phyloP scores from a whole-genome alignment of 192 early-diverging fungal genomes.

The Backusella tuberculispora region DNA sequence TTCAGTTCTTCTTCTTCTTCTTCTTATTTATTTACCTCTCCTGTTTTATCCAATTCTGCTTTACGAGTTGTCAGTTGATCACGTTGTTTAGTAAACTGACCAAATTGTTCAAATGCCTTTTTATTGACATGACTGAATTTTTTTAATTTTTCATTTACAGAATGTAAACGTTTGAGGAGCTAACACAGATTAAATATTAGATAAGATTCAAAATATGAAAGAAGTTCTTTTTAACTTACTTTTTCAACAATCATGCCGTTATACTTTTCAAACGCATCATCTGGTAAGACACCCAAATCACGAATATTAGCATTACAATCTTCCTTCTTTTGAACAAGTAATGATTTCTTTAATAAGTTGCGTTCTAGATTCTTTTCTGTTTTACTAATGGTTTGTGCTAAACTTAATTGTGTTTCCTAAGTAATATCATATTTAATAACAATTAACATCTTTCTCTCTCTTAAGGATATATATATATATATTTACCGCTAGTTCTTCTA shows the following conservation, averaged over 20 bases:
- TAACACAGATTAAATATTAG: neutral
- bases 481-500: constrained; percentile 24
- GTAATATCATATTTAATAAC: neutral
- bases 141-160: constrained; percentile 84
- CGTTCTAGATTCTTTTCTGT: constrained; percentile 72
- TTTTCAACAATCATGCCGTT: constrained; percentile 47
- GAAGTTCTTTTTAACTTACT: constrained; percentile 40
- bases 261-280: constrained; percentile 86
- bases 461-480: neutral
- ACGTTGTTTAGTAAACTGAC: constrained; percentile 89
- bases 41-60: constrained; percentile 86
- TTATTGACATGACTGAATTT: constrained; percentile 97
- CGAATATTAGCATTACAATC: constrained; percentile 86
- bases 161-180: constrained; percentile 70
- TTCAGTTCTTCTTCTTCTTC: neutral
- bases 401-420: constrained; percentile 7
- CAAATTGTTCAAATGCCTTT: constrained; percentile 98
- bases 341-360: constrained; percentile 69
- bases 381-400: constrained; percentile 33
- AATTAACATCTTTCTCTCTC: no score
- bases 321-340: constrained; percentile 85
- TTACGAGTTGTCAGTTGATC: constrained; percentile 83
- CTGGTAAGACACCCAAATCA: constrained; percentile 93
- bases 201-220: constrained; percentile 15
- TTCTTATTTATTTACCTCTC: constrained; percentile 44